phyloP scores from a whole-genome alignment of 768 basidiomycete genomes.

The Panaeolus cyanescens region DNA sequence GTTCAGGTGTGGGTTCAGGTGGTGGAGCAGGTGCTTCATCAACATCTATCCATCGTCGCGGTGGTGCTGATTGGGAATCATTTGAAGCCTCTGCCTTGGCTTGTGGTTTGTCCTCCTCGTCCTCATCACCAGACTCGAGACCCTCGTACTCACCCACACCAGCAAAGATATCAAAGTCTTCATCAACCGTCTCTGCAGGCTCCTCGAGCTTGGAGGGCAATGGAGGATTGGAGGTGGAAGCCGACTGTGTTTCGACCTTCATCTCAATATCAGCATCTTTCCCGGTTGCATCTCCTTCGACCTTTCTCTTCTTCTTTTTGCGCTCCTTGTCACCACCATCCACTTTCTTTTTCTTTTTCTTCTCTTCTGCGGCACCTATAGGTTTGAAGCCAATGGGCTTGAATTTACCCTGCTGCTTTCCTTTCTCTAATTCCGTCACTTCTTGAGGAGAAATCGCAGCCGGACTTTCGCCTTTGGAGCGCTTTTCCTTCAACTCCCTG shows the following conservation, averaged over 20 bases:
- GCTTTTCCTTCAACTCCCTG: slow-evolving; percentile 68
- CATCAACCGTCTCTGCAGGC: slow-evolving; percentile 42
- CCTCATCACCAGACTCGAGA: slow-evolving; percentile 55
- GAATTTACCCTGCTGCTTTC: slow-evolving; percentile 53
- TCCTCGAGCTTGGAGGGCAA: slow-evolving; percentile 13
- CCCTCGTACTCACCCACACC: slow-evolving; percentile 85
- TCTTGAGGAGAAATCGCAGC: slow-evolving; percentile 31
- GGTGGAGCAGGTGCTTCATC: slow-evolving; percentile 30
- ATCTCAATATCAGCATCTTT: slow-evolving; percentile 1
- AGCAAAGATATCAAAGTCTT: slow-evolving; percentile 86
- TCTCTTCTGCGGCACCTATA: slow-evolving; percentile 45
- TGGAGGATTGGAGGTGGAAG: slow-evolving; percentile 7
- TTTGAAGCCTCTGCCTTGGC: neutral
- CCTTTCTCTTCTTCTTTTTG: slow-evolving; percentile 53
- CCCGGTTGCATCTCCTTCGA: slow-evolving; percentile 25
- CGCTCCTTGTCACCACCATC: slow-evolving; percentile 48
- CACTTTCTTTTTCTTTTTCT: slow-evolving; percentile 55
- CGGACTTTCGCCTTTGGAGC: slow-evolving; percentile 30
- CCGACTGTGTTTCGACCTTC: slow-evolving; percentile 7
- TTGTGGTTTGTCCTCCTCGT: slow-evolving; percentile 42
- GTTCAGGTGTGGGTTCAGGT: neutral
- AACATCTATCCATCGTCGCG: slow-evolving; percentile 47
- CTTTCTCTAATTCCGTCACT: slow-evolving; percentile 37
- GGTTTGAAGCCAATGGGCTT: slow-evolving; percentile 71
- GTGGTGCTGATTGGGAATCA: slow-evolving; percentile 13